These are phyloP conservation scores for Hortaea sp. DNA, from an alignment of 2,329 filamentous ascomycete genomes.

Conservation along the genomic window DNA sequence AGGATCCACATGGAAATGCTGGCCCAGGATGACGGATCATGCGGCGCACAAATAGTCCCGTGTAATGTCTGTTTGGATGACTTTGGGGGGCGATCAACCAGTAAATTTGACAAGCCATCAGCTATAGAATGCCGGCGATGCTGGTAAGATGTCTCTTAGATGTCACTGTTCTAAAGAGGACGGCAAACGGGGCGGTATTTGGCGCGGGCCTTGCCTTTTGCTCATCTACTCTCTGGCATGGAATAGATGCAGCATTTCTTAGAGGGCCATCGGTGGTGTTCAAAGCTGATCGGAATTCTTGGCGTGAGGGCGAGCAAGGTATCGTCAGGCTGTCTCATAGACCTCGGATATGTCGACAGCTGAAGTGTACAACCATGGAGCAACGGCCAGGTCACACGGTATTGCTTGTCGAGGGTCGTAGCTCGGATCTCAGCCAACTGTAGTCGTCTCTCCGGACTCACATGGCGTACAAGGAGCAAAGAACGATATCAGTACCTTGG, in stretches of 20 bases:
- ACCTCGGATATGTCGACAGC: background rate
- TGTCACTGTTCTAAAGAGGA: background rate
- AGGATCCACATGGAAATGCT: background rate
- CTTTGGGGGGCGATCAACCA: background rate
- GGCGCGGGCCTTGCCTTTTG: background rate
- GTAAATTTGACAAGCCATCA: background rate
- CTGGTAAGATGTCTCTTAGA: background rate
- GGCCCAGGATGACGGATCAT: background rate
- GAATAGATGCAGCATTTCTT: background rate
- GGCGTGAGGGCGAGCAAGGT: background rate
- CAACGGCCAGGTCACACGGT: background rate
- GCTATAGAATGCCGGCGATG: background rate
- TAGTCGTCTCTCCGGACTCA: background rate
- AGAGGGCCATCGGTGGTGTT: background rate
- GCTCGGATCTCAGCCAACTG: background rate
- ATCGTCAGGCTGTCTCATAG: background rate
- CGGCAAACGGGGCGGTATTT: background rate
- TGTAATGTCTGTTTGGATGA: background rate
- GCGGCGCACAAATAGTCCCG: background rate
- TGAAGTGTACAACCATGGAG: background rate
- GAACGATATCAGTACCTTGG: too few species aligned
- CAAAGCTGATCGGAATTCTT: background rate
- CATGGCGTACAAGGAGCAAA: background rate
- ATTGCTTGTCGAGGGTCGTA: background rate
- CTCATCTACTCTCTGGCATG: background rate